Evolutionary conservation across 805 yeast species (phyloP).

Genomic region (Hermanozyma aechmeae): DNA sequence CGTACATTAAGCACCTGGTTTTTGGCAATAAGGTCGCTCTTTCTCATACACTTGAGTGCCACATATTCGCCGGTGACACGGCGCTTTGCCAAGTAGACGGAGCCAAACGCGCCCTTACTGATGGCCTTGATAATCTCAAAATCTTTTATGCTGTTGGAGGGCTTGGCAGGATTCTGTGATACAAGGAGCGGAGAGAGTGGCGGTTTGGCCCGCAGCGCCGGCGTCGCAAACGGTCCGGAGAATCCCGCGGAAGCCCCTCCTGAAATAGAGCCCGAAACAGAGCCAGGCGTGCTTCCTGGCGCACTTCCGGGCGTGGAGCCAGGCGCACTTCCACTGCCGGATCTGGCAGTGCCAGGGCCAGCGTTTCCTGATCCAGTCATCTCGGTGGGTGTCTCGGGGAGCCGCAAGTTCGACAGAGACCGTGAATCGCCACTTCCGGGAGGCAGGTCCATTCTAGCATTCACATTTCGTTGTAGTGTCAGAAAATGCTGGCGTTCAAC

Average conservation of each 20-base stretch:
- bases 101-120: slow-evolving; percentile 95
- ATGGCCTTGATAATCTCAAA: slow-evolving; percentile 89
- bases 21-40: slow-evolving; percentile 93
- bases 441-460: too few species aligned
- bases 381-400: too few species aligned
- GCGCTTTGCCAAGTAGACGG: slow-evolving; percentile 80
- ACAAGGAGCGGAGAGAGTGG: slow-evolving; percentile 77
- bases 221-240: too few species aligned
- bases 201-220: slow-evolving; percentile 42
- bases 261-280: too few species aligned
- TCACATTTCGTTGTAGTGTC: slow-evolving; percentile 47
- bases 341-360: too few species aligned
- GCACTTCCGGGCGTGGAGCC: too few species aligned
- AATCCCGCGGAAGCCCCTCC: too few species aligned
- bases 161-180: slow-evolving; percentile 50
- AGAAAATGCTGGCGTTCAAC: slow-evolving; percentile 45
- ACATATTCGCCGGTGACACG: slow-evolving; percentile 87
- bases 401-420: too few species aligned
- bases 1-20: slow-evolving; percentile 93
- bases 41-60: slow-evolving; percentile 86
- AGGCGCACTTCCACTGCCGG: too few species aligned
- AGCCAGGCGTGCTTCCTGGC: too few species aligned
- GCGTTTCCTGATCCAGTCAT: too few species aligned
- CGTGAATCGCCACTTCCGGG: too few species aligned
- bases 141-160: slow-evolving; percentile 71